Evolutionary conservation across 192 early-diverging fungal genomes (phyloP).

Genomic region (Obelidium mucronatum): DNA sequence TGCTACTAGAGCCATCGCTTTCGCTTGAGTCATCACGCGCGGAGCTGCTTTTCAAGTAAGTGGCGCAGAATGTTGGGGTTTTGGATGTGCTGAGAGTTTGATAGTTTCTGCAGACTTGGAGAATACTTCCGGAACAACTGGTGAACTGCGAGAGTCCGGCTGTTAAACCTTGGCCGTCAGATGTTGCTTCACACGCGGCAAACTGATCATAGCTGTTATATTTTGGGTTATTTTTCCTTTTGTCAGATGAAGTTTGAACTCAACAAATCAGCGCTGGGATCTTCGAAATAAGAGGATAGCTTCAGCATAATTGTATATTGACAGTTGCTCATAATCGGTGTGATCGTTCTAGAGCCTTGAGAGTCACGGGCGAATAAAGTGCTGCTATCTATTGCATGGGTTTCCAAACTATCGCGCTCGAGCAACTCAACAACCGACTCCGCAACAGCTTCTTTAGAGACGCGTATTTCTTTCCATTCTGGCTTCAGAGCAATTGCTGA

Average conservation of each 20-base stretch:
- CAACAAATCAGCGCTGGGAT: too few species aligned
- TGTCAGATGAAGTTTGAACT: too few species aligned
- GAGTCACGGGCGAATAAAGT: not conserved
- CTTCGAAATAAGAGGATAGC: conserved; percentile 21
- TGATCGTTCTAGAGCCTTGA: too few species aligned
- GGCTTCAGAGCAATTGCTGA: not conserved
- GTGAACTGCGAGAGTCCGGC: conserved; percentile 33
- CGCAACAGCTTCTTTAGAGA: too few species aligned
- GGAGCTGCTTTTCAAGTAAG: not conserved
- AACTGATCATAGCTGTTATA: not conserved
- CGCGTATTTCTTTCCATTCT: too few species aligned
- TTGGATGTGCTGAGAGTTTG: not conserved
- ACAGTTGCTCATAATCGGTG: conserved; percentile 1
- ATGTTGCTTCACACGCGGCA: conserved; percentile 10
- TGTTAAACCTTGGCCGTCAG: conserved; percentile 28
- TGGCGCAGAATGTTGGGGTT: not conserved
- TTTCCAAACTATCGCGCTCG: too few species aligned
- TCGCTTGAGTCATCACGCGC: too few species aligned
- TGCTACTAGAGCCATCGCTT: not conserved
- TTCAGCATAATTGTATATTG: conserved; percentile 33
- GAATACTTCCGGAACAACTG: conserved; percentile 17
- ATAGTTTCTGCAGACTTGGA: conserved; percentile 25
- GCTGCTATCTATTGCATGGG: too few species aligned
- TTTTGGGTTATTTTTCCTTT: too few species aligned
- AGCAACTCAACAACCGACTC: too few species aligned